phyloP scores from a whole-genome alignment of 2,329 filamentous ascomycete species.

The Talaromyces sp. region DNA sequence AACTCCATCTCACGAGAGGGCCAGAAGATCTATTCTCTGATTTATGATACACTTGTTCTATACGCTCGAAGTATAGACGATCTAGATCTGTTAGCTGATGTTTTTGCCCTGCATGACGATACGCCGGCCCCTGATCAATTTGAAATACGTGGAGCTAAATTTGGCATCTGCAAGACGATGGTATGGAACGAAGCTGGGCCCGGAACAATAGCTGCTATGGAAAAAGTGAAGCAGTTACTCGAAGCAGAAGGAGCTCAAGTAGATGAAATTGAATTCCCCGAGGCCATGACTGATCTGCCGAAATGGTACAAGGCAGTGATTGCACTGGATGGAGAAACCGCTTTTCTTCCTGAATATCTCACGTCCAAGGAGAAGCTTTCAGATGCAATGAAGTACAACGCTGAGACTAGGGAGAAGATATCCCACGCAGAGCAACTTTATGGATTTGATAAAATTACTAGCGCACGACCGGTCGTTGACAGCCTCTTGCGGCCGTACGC shows the following conservation, averaged over 20 bases:
- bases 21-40: neutral
- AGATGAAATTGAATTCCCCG: neutral
- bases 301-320: neutral
- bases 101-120: neutral
- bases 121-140: neutral
- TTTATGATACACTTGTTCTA: neutral
- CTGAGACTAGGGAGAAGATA: neutral
- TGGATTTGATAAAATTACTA: neutral
- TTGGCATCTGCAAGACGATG: neutral
- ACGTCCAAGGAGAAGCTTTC: neutral
- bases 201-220: neutral
- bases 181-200: neutral
- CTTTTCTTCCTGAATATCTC: neutral
- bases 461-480: neutral
- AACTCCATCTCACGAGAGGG: neutral
- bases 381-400: neutral
- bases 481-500: neutral
- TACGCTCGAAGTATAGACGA: neutral
- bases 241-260: neutral
- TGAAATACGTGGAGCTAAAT: neutral
- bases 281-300: neutral
- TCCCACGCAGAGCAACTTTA: neutral
- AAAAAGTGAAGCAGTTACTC: neutral
- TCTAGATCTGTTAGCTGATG: neutral
- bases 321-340: neutral